Base-by-base conservation (phyloP, 192 early-diverging fungal species). In the Linnemannia exigua region DNA sequence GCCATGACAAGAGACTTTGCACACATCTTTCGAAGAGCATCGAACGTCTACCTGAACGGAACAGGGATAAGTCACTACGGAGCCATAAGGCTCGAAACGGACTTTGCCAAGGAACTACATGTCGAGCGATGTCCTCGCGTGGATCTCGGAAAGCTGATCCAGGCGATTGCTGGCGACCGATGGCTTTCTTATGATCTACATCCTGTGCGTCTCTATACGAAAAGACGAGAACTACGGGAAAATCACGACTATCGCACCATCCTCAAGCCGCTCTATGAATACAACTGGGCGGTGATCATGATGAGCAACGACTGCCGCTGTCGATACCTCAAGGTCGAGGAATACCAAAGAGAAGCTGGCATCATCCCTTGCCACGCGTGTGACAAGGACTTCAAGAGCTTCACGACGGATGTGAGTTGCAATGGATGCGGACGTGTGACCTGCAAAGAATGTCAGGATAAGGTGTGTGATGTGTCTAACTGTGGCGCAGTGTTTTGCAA, bases 81-180 rank as follows among this genome's bases (percentile, higher is more conserved):
- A 70, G 69, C 41, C 69, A 44, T 70, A 37, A 70, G 44, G 41
- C 15, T 70, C 69, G 69, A 44, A n/a, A 70, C 69, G 69, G 41
- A 70, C 14, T 41, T 44, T 70, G 44, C 69, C 36, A 70, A 70
- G 69, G 69, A 70, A 3, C 69, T 70, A n/a, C 69, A 70, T n/a
- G 38, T 70, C 69, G 69, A 70, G 69, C 69, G 69, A 20, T 70
- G 69, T n/a, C 69, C 69, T 70, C 69, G 69, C 11, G 69, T 70
- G 69, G 69, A 70, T 70, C 38, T 70, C 22, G 69, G 69, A 44
- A 70, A 36, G 41, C 69, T 70, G 41, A 70, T 70, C 69, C 69
- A 70, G 22, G 69, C 69, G 69, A 70, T 70, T 44, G 69, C 69
- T 44, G 69, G 69, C n/a, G 35, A 70, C 22, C 69, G 69, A 70